Base-by-base conservation (phyloP, 331 rosid genomes). In the Quercus lobata region DNA sequence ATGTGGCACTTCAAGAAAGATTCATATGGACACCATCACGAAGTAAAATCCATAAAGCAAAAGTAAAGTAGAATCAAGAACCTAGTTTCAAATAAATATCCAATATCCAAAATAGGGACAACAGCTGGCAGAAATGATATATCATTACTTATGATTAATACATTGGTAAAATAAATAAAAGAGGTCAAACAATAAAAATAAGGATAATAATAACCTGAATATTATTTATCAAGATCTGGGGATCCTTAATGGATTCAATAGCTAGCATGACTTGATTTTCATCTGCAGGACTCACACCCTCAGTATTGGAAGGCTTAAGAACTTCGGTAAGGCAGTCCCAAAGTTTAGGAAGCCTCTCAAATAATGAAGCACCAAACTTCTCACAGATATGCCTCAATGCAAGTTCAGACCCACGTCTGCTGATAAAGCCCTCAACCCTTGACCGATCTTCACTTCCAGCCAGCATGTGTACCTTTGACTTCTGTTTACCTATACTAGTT, bases 281-380 rank as follows among this genome's bases (percentile, higher is more conserved):
- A 71, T 82, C 76, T 77, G 78, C 66, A 32, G 72, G 80, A 72
- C 69, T 72, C 57, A 79, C 65, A 79, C 88, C 80, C 61, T 88
- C 91, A 27, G 73, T 68, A 71, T 82, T 83, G 84, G 81, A 63
- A 60, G 98, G 94, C 85, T 89, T 88, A 57, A 93, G 91, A 83
- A 96, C 90, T 87, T 96, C 99, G 49, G 98, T 89, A 79, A 96
- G 99, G 86, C 97, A 96, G 79, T 93, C 98, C 99, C 99, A 96
- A 74, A 96, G 82, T 85, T 93, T 96, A 53, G 99, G 98, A 93
- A 96, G 93, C 85, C 88, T 91, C 41, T 90, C 96, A 86, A 96
- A 93, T 70, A 91, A 83, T 65, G 84, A 91, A 57, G 82, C 83
- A 76, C 98, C 92, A 65, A 96, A 93, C 84, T 89, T 91, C 83